These are phyloP conservation scores for Macrophomina pseudophaseolina DNA, from an alignment of 2,329 filamentous ascomycete genomes.

Conservation along the genomic window DNA sequence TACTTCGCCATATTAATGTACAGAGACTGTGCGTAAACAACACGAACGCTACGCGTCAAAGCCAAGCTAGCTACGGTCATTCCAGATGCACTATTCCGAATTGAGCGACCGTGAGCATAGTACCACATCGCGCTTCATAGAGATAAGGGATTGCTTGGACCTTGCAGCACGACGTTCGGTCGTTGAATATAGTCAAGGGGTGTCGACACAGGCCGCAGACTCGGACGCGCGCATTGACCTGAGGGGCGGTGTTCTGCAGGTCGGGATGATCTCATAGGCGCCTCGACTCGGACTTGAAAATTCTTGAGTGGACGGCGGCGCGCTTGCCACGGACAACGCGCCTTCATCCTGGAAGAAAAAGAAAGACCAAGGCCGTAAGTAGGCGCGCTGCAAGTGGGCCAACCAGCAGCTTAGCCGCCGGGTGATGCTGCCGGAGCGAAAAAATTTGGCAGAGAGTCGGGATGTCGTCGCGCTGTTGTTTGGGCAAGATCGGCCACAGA, in stretches of 20 bases:
- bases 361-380: background rate
- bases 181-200: background rate
- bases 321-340: background rate
- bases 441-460: slow-evolving; percentile 8
- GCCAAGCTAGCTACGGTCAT: background rate
- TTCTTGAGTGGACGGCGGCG: background rate
- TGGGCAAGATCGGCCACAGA: slow-evolving; percentile 13
- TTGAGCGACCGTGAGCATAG: background rate
- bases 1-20: too few relatives aligned
- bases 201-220: background rate
- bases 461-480: slow-evolving; percentile 1
- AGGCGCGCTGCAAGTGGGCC: background rate
- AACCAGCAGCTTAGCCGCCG: background rate
- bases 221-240: slow-evolving; percentile 16
- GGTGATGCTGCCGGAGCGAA: background rate
- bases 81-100: background rate
- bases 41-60: background rate
- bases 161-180: background rate
- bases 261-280: slow-evolving; percentile 22
- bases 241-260: slow-evolving; percentile 4
- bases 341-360: background rate
- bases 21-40: background rate
- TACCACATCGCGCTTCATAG: background rate
- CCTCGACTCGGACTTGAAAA: slow-evolving; percentile 15
- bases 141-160: background rate